These are phyloP conservation scores for Trichocladium antarcticum DNA, from an alignment of 495 filamentous ascomycete genomes.

Conservation along the genomic window DNA sequence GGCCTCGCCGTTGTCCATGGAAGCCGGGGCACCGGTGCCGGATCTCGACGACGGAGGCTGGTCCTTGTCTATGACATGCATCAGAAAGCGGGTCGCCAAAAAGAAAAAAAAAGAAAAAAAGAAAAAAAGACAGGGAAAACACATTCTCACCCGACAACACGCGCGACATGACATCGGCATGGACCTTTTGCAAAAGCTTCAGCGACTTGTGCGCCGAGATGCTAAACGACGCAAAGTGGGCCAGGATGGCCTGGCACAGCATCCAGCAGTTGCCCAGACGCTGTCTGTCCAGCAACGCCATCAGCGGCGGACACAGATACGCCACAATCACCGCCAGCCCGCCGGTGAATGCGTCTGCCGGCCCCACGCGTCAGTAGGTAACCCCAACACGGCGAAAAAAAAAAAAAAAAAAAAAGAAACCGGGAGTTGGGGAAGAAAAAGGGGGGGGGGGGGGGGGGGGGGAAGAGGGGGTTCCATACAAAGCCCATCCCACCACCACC, in stretches of 20 bases:
- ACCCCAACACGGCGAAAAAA: background rate
- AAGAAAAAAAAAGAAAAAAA: background rate
- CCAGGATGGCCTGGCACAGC: conserved; percentile 12
- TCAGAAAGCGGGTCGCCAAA: background rate
- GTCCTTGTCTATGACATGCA: background rate
- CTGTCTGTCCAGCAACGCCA: conserved; percentile 2
- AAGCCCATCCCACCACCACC: conserved; percentile 42
- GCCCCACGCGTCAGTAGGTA: background rate
- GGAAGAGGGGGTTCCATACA: conserved; percentile 23
- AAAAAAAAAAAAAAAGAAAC: too few relatives aligned
- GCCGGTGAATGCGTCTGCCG: conserved; percentile 33
- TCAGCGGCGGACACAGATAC: conserved; percentile 5
- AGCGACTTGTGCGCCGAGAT: conserved; percentile 15
- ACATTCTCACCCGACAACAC: conserved; percentile 2
- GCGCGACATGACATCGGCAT: conserved; percentile 12
- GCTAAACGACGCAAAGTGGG: conserved; percentile 16
- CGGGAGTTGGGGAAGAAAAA: too few relatives aligned
- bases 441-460: background rate
- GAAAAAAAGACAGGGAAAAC: too few relatives aligned
- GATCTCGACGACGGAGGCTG: background rate
- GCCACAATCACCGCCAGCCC: conserved; percentile 30
- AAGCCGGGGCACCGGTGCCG: background rate
- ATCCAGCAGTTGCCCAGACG: conserved; percentile 12
- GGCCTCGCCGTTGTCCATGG: background rate
- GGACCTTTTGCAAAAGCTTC: conserved; percentile 11